These are phyloP conservation scores for Panellus pusillus DNA, from an alignment of 768 basidiomycete genomes.

Conservation along the genomic window DNA sequence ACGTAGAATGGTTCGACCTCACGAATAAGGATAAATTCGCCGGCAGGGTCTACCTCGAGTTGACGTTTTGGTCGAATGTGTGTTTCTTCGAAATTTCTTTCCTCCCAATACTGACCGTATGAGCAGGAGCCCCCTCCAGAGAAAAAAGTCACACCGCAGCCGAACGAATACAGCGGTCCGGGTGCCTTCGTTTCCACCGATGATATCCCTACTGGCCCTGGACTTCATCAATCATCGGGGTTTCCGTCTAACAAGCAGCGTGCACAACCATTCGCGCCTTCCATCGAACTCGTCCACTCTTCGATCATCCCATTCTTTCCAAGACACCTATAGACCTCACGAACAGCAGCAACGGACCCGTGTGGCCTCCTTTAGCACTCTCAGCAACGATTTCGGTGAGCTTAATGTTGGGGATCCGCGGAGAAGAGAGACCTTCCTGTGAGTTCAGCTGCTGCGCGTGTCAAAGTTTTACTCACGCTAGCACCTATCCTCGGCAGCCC, in stretches of 20 bases:
- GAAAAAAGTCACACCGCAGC: conserved; percentile 57
- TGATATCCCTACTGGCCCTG: conserved; percentile 27
- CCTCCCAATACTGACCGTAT: conserved; percentile 1
- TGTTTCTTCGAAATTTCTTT: conserved; percentile 28
- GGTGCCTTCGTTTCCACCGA: conserved; percentile 69
- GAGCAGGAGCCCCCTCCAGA: conserved; percentile 75
- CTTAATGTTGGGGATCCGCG: conserved; percentile 53
- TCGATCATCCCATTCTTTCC: conserved; percentile 58
- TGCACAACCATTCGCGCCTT: conserved; percentile 38
- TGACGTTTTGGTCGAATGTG: conserved; percentile 97
- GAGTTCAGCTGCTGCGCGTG: conserved; percentile 26
- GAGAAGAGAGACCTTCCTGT: conserved; percentile 63
- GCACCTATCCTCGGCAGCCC: neutral
- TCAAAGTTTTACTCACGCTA: neutral
- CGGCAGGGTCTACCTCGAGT: conserved; percentile 93
- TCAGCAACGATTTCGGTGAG: conserved; percentile 68
- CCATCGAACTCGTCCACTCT: conserved; percentile 58
- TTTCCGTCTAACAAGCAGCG: conserved; percentile 33
- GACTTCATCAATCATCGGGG: conserved; percentile 28
- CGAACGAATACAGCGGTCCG: conserved; percentile 74
- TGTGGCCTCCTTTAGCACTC: conserved; percentile 46
- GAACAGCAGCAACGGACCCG: conserved; percentile 46
- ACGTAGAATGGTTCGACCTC: conserved; percentile 89
- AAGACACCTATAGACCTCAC: conserved; percentile 77
- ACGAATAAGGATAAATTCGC: conserved; percentile 90